Percentiles rank a stretch among this genome's conserved stretches.
Conservation (phyloP, 352 stramenopile species). For the Phytopythium sindhum region DNA sequence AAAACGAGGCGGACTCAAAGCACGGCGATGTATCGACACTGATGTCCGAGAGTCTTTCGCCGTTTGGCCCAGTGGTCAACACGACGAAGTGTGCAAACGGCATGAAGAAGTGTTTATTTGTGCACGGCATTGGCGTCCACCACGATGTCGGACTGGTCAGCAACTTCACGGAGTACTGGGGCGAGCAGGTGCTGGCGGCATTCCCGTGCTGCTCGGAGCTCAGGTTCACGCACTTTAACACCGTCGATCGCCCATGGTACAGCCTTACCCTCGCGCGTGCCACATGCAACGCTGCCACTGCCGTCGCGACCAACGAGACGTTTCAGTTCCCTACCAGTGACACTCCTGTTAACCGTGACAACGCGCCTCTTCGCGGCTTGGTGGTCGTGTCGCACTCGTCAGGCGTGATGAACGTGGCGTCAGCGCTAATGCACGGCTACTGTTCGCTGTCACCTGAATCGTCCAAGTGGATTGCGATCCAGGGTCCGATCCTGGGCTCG, state of each 20-base stretch:
- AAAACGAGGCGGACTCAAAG: no score
- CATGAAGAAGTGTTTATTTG: slow-evolving; percentile 35
- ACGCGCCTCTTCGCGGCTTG: slow-evolving; percentile 15
- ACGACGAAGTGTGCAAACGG: slow-evolving; percentile 3
- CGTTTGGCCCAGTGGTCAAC: background rate
- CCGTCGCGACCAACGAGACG: slow-evolving; percentile 10
- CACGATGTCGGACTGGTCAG: slow-evolving; percentile 19
- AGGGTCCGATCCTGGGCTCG: slow-evolving; percentile 26
- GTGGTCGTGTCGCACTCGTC: slow-evolving; percentile 38
- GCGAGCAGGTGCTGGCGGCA: slow-evolving; percentile 8
- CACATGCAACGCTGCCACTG: slow-evolving; percentile 18
- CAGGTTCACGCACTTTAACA: slow-evolving; percentile 33
- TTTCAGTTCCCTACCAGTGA: slow-evolving; percentile 13
- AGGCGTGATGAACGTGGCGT: slow-evolving; percentile 32
- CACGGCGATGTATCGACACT: background rate
- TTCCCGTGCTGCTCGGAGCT: slow-evolving; percentile 24
- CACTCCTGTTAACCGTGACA: background rate
- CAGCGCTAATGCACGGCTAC: slow-evolving; percentile 17
- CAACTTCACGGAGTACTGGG: slow-evolving; percentile 25
- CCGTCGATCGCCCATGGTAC: slow-evolving; percentile 26
- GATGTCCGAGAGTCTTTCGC: background rate
- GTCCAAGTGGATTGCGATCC: slow-evolving; percentile 41
- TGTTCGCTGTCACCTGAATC: slow-evolving; percentile 21
- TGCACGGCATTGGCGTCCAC: slow-evolving; percentile 38
- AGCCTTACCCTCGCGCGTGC: slow-evolving; percentile 15